Evolutionary conservation across 2,329 filamentous ascomycete genomes (phyloP).

Genomic region (Endocalyx cinctus): DNA sequence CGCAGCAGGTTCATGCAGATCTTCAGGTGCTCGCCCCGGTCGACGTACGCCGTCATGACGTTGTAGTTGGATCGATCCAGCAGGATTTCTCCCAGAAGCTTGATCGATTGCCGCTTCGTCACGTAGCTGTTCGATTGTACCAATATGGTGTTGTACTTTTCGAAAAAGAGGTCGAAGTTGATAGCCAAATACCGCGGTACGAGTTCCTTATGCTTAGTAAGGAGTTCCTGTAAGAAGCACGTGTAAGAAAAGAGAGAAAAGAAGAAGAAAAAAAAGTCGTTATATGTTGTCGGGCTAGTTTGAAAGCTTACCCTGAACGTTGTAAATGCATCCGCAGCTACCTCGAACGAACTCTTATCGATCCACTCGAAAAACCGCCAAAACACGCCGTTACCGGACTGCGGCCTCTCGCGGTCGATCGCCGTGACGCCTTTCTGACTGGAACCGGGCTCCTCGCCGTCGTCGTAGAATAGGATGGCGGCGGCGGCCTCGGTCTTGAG

Average conservation of each 20-base stretch:
- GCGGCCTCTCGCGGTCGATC: conserved; percentile 70
- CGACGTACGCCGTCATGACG: conserved; percentile 97
- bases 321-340: conserved; percentile 94
- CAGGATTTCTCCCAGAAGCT: conserved; percentile 89
- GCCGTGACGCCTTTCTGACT: conserved; percentile 70
- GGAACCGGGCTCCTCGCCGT: conserved; percentile 67
- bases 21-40: conserved; percentile 92
- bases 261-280: too few species aligned
- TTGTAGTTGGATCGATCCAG: conserved; percentile 94
- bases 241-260: conserved; percentile 9
- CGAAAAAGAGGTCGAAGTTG: conserved; percentile 93
- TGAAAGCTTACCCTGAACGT: conserved; percentile 73
- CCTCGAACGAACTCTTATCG: conserved; percentile 92
- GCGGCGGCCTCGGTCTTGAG: conserved; percentile 86
- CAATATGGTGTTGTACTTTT: conserved; percentile 79
- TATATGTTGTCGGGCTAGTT: not conserved
- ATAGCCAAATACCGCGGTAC: conserved; percentile 82
- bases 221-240: conserved; percentile 61
- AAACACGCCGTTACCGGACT: conserved; percentile 81
- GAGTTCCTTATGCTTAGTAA: conserved; percentile 90
- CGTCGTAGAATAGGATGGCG: conserved; percentile 88
- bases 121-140: conserved; percentile 95
- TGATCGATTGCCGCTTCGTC: conserved; percentile 96
- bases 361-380: conserved; percentile 99
- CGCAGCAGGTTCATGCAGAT: conserved; percentile 96